Evolutionary conservation across 2,329 filamentous ascomycete species (phyloP), one percentile per base, ranked within the genome.

Genomic region (Polytolypa hystricis): DNA sequence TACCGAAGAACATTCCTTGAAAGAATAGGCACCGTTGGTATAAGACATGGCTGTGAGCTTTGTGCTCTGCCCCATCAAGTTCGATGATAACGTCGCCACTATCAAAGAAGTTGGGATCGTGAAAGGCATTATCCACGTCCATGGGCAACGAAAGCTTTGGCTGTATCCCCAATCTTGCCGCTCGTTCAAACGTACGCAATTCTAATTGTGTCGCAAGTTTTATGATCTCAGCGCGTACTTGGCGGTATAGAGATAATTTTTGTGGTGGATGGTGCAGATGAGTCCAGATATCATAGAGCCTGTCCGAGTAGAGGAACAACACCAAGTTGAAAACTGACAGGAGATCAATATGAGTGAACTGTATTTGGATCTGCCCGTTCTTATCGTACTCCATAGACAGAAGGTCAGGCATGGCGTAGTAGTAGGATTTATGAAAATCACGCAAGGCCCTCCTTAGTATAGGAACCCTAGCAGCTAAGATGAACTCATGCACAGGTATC

Each of bases 11-110:
- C 29, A 98, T 69, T 1, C 82, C 83, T 44, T 89, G 70, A 46
- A 98, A 98, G 68, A 95, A 98, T 0, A 85, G 86, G 49, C 87
- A 95, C 46, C 91, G 71, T 50, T 80, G 78, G 46, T 85, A 87
- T 23, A 95, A 57, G 3, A 96, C 59, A 4, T 78, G 69, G 45
- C 84, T 89, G 51, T 98, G 91, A 1, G 81, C 79, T 10, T 67
- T 64, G 21, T 86, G 62, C 37, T 70, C 64, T 18, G 79, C 79
- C n/a, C 74, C 73, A 15, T 79, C 81, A 8, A 96, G 69, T 47
- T 94, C 79, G 12, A 96, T 65, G 4, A 89, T 55, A 5, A 85
- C 71, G 56, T 98, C 87, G 2, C 77, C 81, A 50, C 84, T 81
- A 5, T 81, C 74, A 44, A 91, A 89, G 53, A 85, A 94, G 0